Evolutionary conservation across 2,329 filamentous ascomycete genomes (phyloP), one percentile per base, ranked within the genome.

Genomic region (Sarocladiaceae sp.): DNA sequence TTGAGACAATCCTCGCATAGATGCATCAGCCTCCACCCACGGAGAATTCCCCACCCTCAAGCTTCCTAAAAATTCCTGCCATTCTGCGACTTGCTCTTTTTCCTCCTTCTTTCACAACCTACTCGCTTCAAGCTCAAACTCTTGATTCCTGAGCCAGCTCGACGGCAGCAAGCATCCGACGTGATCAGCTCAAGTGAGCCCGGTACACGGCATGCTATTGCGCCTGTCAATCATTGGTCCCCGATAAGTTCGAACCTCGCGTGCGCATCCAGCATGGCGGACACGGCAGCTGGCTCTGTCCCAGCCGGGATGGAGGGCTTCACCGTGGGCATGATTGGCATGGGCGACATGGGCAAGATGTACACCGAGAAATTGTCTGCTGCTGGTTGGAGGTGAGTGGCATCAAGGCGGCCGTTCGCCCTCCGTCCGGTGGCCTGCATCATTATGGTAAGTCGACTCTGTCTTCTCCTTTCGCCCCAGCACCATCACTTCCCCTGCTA

Each of bases 321-420:
- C 62, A 80, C 84, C 50, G 78, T 98, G 54, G 93, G 93, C 54
- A 85, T 98, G 60, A 98, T 98, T 63, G 93, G 93, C 49, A 96
- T 98, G 90, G 93, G 93, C 52, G 91, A 96, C 60, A 98, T 98
- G 93, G 93, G 93, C 59, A 95, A 85, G 76, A 94, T 98, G 88
- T 98, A 98, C 66, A 88, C 93, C 59, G 81, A 85, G 59, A 81
- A 82, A 60, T 78, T 98, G 58, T 89, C 88, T 66, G 80, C 80
- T 61, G 93, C 91, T 61, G 93, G 93, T 59, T 98, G 93, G 91
- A 96, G 88, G 93, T 97, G 56, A 68, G 64, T 66, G 44, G 47
- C 24, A 6, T n/a, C n/a, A n/a, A n/a, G n/a, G n/a, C 19, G 20
- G 12, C 33, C n/a, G n/a, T 43, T n/a, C n/a, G 12, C n/a, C 42